Conservation (phyloP, 768 basidiomycete species). For the Galerina sulciceps region DNA sequence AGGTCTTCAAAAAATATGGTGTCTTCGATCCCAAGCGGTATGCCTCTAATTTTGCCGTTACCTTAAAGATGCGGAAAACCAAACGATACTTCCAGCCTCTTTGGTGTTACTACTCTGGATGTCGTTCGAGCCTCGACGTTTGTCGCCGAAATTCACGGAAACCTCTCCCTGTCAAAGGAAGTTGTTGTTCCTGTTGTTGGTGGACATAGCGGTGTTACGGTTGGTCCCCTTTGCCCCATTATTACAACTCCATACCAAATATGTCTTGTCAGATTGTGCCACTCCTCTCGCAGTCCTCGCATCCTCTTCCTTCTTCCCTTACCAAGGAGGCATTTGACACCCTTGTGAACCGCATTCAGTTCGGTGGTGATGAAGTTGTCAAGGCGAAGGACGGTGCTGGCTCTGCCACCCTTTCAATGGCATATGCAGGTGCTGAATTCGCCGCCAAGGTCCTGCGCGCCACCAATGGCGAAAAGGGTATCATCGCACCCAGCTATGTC, state of each 20-base stretch:
- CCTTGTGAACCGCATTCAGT: constrained; percentile 87
- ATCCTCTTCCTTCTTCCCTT: constrained; percentile 67
- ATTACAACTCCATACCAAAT: background rate
- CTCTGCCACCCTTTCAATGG: constrained; percentile 97
- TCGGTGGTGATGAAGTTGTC: constrained; percentile 97
- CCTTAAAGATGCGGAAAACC: background rate
- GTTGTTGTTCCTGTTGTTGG: constrained; percentile 90
- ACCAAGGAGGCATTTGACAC: constrained; percentile 52
- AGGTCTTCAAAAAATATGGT: constrained; percentile 91
- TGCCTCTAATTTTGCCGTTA: constrained; percentile 13
- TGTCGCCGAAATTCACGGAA: constrained; percentile 76
- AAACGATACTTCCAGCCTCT: constrained; percentile 58
- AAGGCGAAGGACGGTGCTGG: constrained; percentile 96
- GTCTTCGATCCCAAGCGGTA: constrained; percentile 93
- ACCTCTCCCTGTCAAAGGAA: constrained; percentile 62
- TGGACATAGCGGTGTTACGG: constrained; percentile 92
- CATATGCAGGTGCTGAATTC: constrained; percentile 92
- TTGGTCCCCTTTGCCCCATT: constrained; percentile 34
- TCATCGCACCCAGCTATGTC: constrained; percentile 85
- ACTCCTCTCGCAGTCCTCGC: constrained; percentile 88
- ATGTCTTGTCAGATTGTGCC: constrained; percentile 73
- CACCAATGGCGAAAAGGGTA: constrained; percentile 84
- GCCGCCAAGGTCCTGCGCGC: constrained; percentile 83
- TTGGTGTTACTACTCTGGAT: constrained; percentile 98
- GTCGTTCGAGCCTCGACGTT: constrained; percentile 98